These are phyloP conservation scores for Stenogyne calaminthoides DNA, from an alignment of 305 asterid genomes.

Conservation along the genomic window DNA sequence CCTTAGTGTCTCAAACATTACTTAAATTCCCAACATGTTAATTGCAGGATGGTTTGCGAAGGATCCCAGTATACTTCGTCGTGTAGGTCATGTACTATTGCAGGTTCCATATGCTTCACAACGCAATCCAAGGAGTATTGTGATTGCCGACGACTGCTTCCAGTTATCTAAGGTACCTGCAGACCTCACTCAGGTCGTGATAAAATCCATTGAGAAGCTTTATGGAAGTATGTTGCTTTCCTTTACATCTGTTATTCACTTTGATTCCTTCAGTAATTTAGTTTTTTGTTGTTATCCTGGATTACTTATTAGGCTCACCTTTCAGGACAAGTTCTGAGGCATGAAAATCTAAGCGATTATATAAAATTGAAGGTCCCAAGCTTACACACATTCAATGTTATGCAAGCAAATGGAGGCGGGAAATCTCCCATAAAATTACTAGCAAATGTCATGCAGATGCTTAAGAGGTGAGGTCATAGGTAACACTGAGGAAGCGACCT, in stretches of 20 bases:
- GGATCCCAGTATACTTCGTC: slow-evolving; percentile 83
- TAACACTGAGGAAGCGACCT: slow-evolving; percentile 2
- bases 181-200: slow-evolving; percentile 61
- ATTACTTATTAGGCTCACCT: slow-evolving; percentile 36
- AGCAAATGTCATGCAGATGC: slow-evolving; percentile 62
- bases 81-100: slow-evolving; percentile 90
- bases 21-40: slow-evolving; percentile 15
- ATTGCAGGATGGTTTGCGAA: slow-evolving; percentile 94
- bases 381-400: slow-evolving; percentile 50
- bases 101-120: slow-evolving; percentile 75
- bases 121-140: slow-evolving; percentile 80
- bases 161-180: slow-evolving; percentile 56
- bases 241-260: slow-evolving; percentile 15
- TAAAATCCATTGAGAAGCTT: slow-evolving; percentile 73
- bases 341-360: slow-evolving; percentile 76
- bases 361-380: slow-evolving; percentile 79
- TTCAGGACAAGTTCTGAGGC: slow-evolving; percentile 94
- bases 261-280: slow-evolving; percentile 15
- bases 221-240: slow-evolving; percentile 76
- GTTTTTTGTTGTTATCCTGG: slow-evolving; percentile 26
- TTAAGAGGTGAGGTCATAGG: slow-evolving; percentile 67
- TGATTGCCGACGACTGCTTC: slow-evolving; percentile 89
- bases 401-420: slow-evolving; percentile 62
- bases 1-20: slow-evolving; percentile 2
- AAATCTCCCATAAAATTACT: slow-evolving; percentile 47